phyloP scores from a whole-genome alignment of 345 rosid genomes.

The Aegle marmelos region DNA sequence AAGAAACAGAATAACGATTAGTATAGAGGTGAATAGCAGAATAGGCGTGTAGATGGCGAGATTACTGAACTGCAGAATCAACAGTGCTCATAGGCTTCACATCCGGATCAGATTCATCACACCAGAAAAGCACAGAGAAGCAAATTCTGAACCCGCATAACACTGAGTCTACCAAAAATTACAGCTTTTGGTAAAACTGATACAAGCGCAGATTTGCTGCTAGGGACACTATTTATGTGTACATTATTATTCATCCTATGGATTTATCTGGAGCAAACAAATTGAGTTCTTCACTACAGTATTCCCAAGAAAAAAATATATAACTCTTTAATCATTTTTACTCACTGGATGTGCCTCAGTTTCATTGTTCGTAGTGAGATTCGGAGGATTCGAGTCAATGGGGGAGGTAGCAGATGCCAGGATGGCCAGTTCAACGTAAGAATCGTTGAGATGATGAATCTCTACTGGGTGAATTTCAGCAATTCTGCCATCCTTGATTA shows the following conservation, averaged over 20 bases:
- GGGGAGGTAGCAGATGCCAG: slow-evolving; percentile 22
- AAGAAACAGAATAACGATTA: slow-evolving; percentile 45
- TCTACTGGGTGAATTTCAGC: slow-evolving; percentile 8
- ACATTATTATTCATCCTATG: not conserved
- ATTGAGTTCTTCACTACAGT: not conserved
- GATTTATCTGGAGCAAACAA: not conserved
- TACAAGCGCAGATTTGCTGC: slow-evolving; percentile 8
- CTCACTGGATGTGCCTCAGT: slow-evolving; percentile 11
- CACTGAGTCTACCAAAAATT: not conserved
- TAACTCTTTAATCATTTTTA: not conserved
- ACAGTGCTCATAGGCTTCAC: not conserved
- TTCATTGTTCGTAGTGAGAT: slow-evolving; percentile 2
- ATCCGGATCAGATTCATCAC: not conserved
- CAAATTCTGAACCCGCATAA: slow-evolving; percentile 1
- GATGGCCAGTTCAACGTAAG: slow-evolving; percentile 21
- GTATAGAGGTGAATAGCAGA: slow-evolving; percentile 69
- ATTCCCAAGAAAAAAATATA: not conserved
- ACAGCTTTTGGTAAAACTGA: not conserved
- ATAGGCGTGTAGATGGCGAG: slow-evolving; percentile 42
- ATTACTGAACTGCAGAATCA: slow-evolving; percentile 40
- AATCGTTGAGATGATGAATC: slow-evolving; percentile 4
- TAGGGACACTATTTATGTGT: too few species aligned
- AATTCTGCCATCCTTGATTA: slow-evolving; percentile 27
- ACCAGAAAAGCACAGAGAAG: slow-evolving; percentile 1
- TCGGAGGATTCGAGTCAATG: slow-evolving; percentile 17